Conservation (phyloP, 768 basidiomycete genomes). For the Rhizopogon rudus region DNA sequence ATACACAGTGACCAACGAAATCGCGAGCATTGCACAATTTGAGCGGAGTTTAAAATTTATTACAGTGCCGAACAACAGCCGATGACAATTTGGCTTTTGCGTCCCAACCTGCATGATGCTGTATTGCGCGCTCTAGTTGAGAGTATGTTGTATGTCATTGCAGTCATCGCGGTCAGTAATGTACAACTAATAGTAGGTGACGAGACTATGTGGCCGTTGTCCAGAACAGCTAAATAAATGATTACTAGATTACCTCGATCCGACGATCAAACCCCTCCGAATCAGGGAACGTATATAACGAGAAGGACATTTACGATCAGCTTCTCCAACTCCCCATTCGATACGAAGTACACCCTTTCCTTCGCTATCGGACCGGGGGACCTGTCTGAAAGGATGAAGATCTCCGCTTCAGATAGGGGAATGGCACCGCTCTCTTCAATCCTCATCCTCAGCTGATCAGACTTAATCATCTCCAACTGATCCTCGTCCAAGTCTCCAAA, state of each 20-base stretch:
- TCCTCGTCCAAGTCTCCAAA: constrained; percentile 39
- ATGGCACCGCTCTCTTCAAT: constrained; percentile 70
- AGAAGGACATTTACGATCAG: constrained; percentile 72
- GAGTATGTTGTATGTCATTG: not conserved
- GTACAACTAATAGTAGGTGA: not conserved
- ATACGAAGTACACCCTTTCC: constrained; percentile 66
- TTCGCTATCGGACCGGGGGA: constrained; percentile 46
- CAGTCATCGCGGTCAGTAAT: not conserved
- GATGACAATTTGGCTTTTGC: not conserved
- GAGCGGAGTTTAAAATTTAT: constrained; percentile 15
- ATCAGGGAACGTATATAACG: constrained; percentile 63
- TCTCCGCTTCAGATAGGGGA: constrained; percentile 55
- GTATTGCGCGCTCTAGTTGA: not conserved
- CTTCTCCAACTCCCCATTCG: constrained; percentile 63
- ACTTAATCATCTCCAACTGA: constrained; percentile 23
- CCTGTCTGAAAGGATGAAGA: constrained; percentile 55
- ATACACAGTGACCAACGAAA: constrained; percentile 31
- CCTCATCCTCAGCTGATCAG: constrained; percentile 40
- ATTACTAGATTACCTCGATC: not conserved
- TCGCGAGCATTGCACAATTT: constrained; percentile 9
- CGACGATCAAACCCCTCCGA: not conserved
- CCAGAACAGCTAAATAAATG: not conserved
- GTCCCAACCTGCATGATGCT: not conserved
- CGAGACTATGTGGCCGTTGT: not conserved
- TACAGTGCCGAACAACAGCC: not conserved